Evolutionary conservation across 225 moss, liverwort and hornwort species (phyloP).

Genomic region (Polytrichum commune): DNA sequence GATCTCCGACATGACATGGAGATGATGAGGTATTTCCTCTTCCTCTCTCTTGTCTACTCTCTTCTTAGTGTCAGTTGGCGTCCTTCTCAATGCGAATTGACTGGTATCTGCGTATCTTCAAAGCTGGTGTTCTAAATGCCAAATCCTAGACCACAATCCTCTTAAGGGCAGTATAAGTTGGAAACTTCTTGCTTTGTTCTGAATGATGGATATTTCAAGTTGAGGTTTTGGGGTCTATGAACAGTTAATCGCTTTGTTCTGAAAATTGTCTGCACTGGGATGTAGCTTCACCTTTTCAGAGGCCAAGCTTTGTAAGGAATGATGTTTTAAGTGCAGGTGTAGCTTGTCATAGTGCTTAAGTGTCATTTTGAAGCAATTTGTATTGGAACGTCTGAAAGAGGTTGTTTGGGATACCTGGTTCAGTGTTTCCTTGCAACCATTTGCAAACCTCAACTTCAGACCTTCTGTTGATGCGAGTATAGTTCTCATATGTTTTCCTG

Average conservation of each 20-base stretch:
- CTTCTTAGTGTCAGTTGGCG: too few relatives aligned
- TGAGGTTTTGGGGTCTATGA: neutral
- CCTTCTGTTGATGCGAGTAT: neutral
- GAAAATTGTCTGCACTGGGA: neutral
- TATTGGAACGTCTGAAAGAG: too few relatives aligned
- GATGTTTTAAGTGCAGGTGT: neutral
- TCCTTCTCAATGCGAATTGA: neutral
- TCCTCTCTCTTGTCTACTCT: neutral
- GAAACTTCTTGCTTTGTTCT: neutral
- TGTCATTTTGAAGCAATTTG: neutral
- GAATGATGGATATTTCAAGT: neutral
- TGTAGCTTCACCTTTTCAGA: too few relatives aligned
- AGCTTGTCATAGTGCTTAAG: neutral
- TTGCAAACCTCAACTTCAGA: neutral
- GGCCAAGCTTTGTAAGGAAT: too few relatives aligned
- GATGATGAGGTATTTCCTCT: slow-evolving; percentile 40
- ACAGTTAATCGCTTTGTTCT: neutral
- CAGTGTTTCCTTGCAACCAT: neutral
- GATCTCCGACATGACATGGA: slow-evolving; percentile 48
- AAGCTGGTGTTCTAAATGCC: neutral
- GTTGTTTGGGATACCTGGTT: too few relatives aligned
- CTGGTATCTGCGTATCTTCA: neutral
- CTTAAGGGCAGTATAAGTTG: neutral
- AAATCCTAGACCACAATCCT: too few relatives aligned
- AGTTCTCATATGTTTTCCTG: neutral